These are phyloP conservation scores for Psilocybe cubensis DNA, from an alignment of 768 basidiomycete genomes.

Conservation along the genomic window DNA sequence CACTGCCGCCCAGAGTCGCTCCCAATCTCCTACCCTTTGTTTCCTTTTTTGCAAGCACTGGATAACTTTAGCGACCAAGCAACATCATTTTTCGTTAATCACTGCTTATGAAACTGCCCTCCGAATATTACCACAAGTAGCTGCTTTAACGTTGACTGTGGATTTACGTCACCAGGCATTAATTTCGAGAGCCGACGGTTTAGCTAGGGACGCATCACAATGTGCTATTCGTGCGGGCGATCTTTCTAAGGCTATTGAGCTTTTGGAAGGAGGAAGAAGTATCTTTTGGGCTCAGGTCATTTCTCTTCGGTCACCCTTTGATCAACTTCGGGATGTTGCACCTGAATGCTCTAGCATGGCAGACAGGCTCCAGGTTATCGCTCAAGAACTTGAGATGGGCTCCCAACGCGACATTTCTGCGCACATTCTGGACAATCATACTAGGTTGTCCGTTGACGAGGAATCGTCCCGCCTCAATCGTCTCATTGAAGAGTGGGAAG, in stretches of 20 bases:
- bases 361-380: not conserved
- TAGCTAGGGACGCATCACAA: not conserved
- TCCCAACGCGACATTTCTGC: not conserved
- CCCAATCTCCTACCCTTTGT: not conserved
- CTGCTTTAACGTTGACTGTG: not conserved
- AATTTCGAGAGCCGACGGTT: not conserved
- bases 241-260: not conserved
- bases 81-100: not conserved
- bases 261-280: not conserved
- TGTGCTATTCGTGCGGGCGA: conserved; percentile 4
- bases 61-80: not conserved
- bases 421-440: not conserved
- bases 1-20: no score
- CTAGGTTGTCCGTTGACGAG: not conserved
- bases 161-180: conserved; percentile 4
- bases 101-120: not conserved
- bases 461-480: not conserved
- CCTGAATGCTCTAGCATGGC: not conserved
- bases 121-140: not conserved
- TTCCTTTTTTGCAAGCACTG: not conserved
- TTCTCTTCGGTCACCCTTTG: not conserved
- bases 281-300: not conserved
- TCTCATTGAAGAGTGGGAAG: not conserved
- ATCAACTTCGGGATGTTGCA: not conserved
- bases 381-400: not conserved